Base-by-base conservation (phyloP, 768 basidiomycete species). In the Mycena chlorophos region DNA sequence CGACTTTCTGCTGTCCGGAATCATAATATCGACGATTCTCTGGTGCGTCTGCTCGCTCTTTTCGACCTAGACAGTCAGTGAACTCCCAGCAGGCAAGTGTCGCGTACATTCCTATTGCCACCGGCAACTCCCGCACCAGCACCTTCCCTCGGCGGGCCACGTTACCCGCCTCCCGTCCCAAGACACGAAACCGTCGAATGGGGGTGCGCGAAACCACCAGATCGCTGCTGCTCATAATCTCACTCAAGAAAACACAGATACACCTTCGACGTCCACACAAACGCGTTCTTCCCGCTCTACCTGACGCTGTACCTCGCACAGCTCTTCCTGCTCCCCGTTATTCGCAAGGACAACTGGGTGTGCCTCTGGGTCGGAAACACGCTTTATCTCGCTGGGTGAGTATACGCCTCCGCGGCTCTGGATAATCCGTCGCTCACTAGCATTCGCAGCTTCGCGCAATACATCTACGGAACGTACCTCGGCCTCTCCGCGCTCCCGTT, bases 231-330 rank as follows among this genome's bases (percentile, higher is more conserved):
- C 89, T 10, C 88, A 87, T 69, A 42, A 82, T 86, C 26, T n/a
- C n/a, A 79, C 86, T 12, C 81, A 81, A 0, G 78, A 82, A n/a
- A 85, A 89, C 62, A 83, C 88, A 40, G 73, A 73, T 98, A 97
- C 71, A 93, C 91, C 13, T 96, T 98, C 65, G 96, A 98, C 70
- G 89, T 98, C 16, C 94, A 97, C 71, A 95, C 89, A 56, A 98
- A 98, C 65, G 88, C 94, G 3, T 98, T 98, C 78, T 96, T 98
- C 72, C 94, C 94, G 19, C 76, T 94, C 56, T 96, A 91, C 73
- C 82, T 97, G 56, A 88, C 90, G 10, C 82, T 97, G 51, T 97
- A 97, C 69, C 76, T 94, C 55, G 89, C 89, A 0, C 92, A 98
- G 67, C 79, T 97, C 12, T 85, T 95, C 59, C 79, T 98, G 12